phyloP scores from a whole-genome alignment of 2,329 filamentous ascomycete species.

The Leptographium lundbergii region DNA sequence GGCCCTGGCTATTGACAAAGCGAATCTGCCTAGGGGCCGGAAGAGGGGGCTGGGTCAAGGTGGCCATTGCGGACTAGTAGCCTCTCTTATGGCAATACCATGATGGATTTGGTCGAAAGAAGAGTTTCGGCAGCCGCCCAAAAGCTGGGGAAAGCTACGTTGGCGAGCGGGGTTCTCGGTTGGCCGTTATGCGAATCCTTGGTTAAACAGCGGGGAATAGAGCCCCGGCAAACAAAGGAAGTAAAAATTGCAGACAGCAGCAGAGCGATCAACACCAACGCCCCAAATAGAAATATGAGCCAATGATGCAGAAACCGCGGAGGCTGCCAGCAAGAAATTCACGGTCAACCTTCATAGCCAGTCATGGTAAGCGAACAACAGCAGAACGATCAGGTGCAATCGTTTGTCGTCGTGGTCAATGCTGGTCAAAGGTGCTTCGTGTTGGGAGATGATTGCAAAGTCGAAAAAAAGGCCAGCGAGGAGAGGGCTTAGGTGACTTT shows the following conservation, averaged over 20 bases:
- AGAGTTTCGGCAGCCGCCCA: background rate
- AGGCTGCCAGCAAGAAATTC: too few species aligned
- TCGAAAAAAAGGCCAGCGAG: too few species aligned
- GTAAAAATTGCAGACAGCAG: too few species aligned
- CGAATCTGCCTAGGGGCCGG: constrained; percentile 50
- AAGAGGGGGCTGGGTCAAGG: constrained; percentile 28
- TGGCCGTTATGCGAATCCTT: background rate
- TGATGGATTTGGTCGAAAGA: constrained; percentile 15
- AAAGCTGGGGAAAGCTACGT: constrained; percentile 2
- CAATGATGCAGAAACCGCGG: too few species aligned
- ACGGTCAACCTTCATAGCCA: too few species aligned
- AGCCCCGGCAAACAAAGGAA: background rate
- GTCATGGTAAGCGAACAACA: too few species aligned
- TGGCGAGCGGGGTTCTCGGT: background rate
- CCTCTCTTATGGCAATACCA: constrained; percentile 19
- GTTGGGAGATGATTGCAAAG: too few species aligned
- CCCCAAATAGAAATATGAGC: background rate
- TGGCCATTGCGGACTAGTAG: constrained; percentile 27
- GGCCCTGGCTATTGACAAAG: constrained; percentile 72
- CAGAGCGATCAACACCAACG: too few species aligned
- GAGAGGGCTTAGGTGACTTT: too few species aligned
- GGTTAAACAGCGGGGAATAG: background rate
- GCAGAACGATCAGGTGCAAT: too few species aligned
- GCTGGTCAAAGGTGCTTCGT: too few species aligned
- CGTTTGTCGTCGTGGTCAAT: too few species aligned